Percentiles rank a stretch among this genome's conserved stretches.
Evolutionary conservation across 129 eudicot species (phyloP).

Genomic region (Saposhnikovia divaricata): DNA sequence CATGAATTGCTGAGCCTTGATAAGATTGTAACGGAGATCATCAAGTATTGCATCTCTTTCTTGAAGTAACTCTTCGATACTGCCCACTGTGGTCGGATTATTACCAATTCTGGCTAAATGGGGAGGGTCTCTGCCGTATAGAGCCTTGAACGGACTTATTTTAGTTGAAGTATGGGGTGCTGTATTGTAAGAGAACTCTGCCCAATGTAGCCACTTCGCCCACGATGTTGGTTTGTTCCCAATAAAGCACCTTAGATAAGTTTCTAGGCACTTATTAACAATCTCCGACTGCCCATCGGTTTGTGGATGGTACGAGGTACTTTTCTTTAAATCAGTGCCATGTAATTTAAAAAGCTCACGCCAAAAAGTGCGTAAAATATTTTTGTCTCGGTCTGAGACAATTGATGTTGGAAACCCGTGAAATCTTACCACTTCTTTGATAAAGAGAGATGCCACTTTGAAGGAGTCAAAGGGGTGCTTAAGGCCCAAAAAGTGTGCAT

Average conservation of each 20-base stretch:
- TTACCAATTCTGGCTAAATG: rapidly evolving
- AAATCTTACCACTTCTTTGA: too few species aligned
- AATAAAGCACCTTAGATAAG: not conserved
- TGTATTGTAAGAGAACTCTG: not conserved
- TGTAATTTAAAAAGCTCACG: too few species aligned
- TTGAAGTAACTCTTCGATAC: not conserved
- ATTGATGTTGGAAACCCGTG: too few species aligned
- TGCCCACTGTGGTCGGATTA: too few species aligned
- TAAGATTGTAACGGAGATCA: not conserved
- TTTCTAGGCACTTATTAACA: not conserved
- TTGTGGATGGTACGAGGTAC: too few species aligned
- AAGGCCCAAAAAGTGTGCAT: too few species aligned
- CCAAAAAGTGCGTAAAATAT: too few species aligned
- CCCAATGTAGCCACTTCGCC: not conserved
- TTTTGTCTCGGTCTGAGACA: too few species aligned
- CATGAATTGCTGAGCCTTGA: not conserved
- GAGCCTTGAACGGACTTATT: not conserved
- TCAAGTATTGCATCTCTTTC: not conserved
- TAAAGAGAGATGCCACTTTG: too few species aligned
- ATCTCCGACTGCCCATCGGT: slow-evolving; percentile 4
- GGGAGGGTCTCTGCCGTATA: not conserved
- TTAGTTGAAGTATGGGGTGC: not conserved
- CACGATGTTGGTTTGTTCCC: not conserved
- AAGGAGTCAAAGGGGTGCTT: too few species aligned
- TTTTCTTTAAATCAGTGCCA: too few species aligned